Conservation (phyloP, 2,329 filamentous ascomycete genomes). For the Phoma sp. region DNA sequence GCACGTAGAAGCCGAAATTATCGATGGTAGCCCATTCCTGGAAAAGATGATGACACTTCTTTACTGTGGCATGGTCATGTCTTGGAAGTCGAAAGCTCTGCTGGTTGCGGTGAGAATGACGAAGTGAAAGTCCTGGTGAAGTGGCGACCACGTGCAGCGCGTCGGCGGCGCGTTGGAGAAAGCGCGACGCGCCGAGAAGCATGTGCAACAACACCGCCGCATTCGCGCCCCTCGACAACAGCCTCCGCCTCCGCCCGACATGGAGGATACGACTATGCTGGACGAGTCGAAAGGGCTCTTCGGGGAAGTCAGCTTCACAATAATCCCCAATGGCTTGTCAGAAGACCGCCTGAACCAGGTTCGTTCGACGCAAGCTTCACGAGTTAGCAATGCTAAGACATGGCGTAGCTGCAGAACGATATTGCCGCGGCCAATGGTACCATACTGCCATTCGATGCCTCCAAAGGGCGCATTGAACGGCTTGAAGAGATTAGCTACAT, state of each 20-base stretch:
- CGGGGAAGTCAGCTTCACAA: conserved; percentile 48
- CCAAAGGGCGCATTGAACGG: conserved; percentile 49
- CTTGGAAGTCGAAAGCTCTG: no score
- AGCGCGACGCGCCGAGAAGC: conserved; percentile 4
- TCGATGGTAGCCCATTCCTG: no score
- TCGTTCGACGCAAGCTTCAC: conserved; percentile 28
- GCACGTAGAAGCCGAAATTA: no score
- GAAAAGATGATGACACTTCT: no score
- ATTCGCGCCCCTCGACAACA: conserved; percentile 9
- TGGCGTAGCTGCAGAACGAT: conserved; percentile 51
- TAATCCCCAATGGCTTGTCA: conserved; percentile 51
- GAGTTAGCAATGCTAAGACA: conserved; percentile 23
- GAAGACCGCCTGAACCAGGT: conserved; percentile 37
- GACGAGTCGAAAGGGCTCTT: conserved; percentile 47
- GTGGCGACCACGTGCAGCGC: conserved; percentile 10
- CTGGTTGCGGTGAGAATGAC: background rate
- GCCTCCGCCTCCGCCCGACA: conserved; percentile 18
- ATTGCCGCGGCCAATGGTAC: conserved; percentile 58
- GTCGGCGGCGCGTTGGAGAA: conserved; percentile 10
- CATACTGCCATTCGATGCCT: conserved; percentile 48
- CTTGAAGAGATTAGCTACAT: conserved; percentile 65
- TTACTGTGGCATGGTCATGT: no score
- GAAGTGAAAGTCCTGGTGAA: background rate
- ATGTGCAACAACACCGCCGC: conserved; percentile 9
- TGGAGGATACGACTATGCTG: conserved; percentile 43